Evolutionary conservation across 2,329 filamentous ascomycete genomes (phyloP).

Genomic region (Metarhizium album): DNA sequence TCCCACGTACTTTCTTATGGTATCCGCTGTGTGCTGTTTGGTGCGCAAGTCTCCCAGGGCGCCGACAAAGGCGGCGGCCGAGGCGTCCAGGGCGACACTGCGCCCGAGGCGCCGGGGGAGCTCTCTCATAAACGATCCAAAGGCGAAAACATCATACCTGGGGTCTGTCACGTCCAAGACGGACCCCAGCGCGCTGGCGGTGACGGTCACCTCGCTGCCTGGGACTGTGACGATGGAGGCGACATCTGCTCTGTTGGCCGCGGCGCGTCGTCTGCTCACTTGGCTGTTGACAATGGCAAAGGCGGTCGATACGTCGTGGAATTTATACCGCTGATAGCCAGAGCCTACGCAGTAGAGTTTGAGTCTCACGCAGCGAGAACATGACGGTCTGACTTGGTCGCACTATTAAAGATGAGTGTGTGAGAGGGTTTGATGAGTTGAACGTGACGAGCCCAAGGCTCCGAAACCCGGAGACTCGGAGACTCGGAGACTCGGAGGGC

Average conservation of each 20-base stretch:
- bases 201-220: background rate
- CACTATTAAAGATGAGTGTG: constrained; percentile 1
- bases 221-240: background rate
- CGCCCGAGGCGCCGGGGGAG: constrained; percentile 33
- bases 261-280: background rate
- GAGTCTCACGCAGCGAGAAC: constrained; percentile 2
- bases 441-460: no score
- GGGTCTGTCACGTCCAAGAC: constrained; percentile 29
- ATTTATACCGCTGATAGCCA: background rate
- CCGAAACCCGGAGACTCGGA: no score
- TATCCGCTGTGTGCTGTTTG: constrained; percentile 9
- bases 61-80: constrained; percentile 19
- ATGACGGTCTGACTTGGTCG: background rate
- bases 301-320: background rate
- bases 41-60: constrained; percentile 15
- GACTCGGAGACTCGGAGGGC: no score
- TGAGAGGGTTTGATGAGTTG: no score
- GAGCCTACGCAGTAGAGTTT: background rate
- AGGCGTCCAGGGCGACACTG: constrained; percentile 34
- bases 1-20: constrained; percentile 18
- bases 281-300: background rate
- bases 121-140: constrained; percentile 32
- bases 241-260: background rate
- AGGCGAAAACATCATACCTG: constrained; percentile 35
- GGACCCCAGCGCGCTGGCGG: constrained; percentile 13